Percentiles rank a stretch among this genome's conserved stretches.
Evolutionary conservation across 1,284 basidiomycete genomes (phyloP).

Genomic region (Tilletia indica): DNA sequence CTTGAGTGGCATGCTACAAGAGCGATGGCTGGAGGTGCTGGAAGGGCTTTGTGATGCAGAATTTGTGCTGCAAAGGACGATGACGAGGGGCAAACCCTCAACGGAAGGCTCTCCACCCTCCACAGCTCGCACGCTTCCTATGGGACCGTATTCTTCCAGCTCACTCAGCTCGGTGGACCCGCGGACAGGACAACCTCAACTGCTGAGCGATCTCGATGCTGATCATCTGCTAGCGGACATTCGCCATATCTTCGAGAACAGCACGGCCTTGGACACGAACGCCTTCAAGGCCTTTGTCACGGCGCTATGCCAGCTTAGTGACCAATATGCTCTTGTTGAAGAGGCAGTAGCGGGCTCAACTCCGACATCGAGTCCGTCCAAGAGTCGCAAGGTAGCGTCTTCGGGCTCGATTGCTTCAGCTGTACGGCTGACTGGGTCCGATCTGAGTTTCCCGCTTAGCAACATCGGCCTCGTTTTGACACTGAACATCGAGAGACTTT

Average conservation of each 20-base stretch:
- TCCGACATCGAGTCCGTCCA: constrained; percentile 77
- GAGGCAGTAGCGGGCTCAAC: constrained; percentile 57
- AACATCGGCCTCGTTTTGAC: constrained; percentile 76
- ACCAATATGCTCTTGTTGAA: constrained; percentile 18
- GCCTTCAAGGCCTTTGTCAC: constrained; percentile 79
- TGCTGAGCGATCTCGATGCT: constrained; percentile 21
- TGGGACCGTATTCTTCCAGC: background rate
- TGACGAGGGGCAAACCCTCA: background rate
- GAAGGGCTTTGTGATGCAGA: constrained; percentile 59
- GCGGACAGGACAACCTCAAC: constrained; percentile 16
- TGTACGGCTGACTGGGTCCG: background rate
- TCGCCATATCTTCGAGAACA: constrained; percentile 55
- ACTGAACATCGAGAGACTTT: constrained; percentile 80
- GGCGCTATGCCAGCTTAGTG: constrained; percentile 78
- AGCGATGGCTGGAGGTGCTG: constrained; percentile 86
- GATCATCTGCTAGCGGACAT: constrained; percentile 30
- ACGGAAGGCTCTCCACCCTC: background rate
- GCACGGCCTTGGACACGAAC: constrained; percentile 71
- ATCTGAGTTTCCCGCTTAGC: constrained; percentile 70
- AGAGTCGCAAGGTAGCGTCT: constrained; percentile 34
- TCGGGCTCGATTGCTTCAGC: background rate
- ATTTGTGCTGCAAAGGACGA: constrained; percentile 22
- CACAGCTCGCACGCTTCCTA: background rate
- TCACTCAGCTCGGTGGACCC: constrained; percentile 17
- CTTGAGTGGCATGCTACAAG: constrained; percentile 77